Percentiles rank a stretch among this genome's conserved stretches.
Evolutionary conservation across 306 rosid species (phyloP).

Genomic region (Prunus campanulata): DNA sequence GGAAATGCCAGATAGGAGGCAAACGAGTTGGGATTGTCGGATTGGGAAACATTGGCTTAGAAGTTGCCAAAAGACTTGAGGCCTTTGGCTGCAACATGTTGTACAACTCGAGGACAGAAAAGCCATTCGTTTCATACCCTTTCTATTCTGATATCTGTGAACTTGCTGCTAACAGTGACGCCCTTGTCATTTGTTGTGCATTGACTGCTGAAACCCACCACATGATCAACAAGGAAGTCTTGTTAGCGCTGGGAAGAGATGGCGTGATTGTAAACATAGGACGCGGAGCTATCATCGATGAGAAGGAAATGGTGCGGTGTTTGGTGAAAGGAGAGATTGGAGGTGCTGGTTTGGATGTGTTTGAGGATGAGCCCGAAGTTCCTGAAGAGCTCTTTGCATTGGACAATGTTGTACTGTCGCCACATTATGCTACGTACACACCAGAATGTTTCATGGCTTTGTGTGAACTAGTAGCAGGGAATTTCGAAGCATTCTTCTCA

Average conservation of each 20-base stretch:
- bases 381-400: conserved; percentile 30
- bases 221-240: conserved; percentile 39
- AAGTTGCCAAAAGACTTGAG: conserved; percentile 49
- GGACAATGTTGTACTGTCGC: conserved; percentile 48
- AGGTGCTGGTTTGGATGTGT: conserved; percentile 45
- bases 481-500: conserved; percentile 37
- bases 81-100: conserved; percentile 40
- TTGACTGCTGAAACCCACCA: conserved; percentile 42
- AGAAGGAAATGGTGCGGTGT: conserved; percentile 33
- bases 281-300: conserved; percentile 44
- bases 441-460: conserved; percentile 14
- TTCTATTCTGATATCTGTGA: conserved; percentile 35
- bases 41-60: conserved; percentile 47
- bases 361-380: conserved; percentile 29
- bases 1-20: conserved; percentile 34
- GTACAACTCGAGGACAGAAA: conserved; percentile 46
- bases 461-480: conserved; percentile 7
- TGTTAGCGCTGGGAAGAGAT: conserved; percentile 40
- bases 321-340: conserved; percentile 17
- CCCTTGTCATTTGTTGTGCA: conserved; percentile 44
- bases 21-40: conserved; percentile 54
- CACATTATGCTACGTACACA: conserved; percentile 6
- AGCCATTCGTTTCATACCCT: conserved; percentile 28
- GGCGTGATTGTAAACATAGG: conserved; percentile 49
- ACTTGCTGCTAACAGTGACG: conserved; percentile 38